Percentiles rank a stretch among this genome's conserved stretches.
Conservation (phyloP, 2,329 filamentous ascomycete genomes). For the Colletotrichum liaoningense region DNA sequence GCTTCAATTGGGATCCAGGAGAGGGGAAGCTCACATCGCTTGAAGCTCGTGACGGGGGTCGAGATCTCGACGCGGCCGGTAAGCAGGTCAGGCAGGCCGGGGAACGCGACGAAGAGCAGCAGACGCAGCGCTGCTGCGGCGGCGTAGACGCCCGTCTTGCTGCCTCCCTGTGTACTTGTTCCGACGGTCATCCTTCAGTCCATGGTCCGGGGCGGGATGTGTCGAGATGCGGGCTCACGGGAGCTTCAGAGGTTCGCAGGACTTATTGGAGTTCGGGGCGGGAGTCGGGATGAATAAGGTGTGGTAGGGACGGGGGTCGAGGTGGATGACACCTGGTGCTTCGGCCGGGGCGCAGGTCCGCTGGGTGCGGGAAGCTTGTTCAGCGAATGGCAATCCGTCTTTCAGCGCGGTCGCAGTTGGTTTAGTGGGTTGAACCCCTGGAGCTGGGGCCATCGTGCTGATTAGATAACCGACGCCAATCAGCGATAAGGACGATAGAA, state of each 20-base stretch:
- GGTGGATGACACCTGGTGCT: slow-evolving; percentile 41
- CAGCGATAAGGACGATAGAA: not conserved
- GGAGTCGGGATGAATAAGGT: slow-evolving; percentile 29
- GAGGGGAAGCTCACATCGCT: slow-evolving; percentile 76
- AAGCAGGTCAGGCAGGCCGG: slow-evolving; percentile 84
- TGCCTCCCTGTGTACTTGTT: slow-evolving; percentile 53
- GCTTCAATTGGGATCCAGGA: not conserved
- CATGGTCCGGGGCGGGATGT: slow-evolving; percentile 31
- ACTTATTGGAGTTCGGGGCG: slow-evolving; percentile 7
- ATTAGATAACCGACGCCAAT: slow-evolving; percentile 33
- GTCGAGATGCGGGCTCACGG: slow-evolving; percentile 9
- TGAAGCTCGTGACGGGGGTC: slow-evolving; percentile 97
- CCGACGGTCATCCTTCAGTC: slow-evolving; percentile 33
- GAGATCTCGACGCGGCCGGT: slow-evolving; percentile 96
- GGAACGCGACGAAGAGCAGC: slow-evolving; percentile 83
- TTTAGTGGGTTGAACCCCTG: slow-evolving; percentile 32
- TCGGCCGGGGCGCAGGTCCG: slow-evolving; percentile 19
- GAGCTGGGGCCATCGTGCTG: slow-evolving; percentile 17
- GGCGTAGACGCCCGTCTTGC: slow-evolving; percentile 70
- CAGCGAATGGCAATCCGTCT: slow-evolving; percentile 20
- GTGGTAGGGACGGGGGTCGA: slow-evolving; percentile 29
- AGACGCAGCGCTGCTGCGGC: slow-evolving; percentile 84
- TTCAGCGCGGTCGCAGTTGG: slow-evolving; percentile 19
- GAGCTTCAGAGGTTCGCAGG: slow-evolving; percentile 12
- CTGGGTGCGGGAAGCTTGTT: not conserved